Base-by-base conservation (phyloP, 2,329 filamentous ascomycete species). In the Aureobasidium sp. region DNA sequence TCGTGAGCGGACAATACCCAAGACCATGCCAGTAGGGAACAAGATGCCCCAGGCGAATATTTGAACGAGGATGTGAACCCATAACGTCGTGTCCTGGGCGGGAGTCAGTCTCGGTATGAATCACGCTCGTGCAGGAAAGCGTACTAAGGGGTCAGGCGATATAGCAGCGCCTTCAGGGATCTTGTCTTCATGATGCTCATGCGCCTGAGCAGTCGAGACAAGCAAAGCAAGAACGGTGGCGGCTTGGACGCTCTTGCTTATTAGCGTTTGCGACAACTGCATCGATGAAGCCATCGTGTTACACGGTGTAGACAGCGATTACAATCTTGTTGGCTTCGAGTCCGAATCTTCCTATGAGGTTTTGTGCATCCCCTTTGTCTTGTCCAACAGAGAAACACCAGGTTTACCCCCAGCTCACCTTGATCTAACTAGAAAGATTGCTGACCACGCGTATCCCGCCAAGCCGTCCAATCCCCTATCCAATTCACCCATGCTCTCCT, bases 21-120 rank as follows among this genome's bases (percentile, higher is more conserved):
- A 80, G 46, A 97, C 91, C 93, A 99, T 97, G 69, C 94, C 94
- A 17, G 90, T 82, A 12, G 94, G 94, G 71, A 96, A 97, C 63
- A 97, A 84, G 68, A 99, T 81, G 65, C 94, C 94, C 80, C 95
- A 97, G 63, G 91, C 86, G 63, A 94, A 71, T 73, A 87, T 88
- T 81, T 96, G 92, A 50, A 96, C 76, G 64, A 96, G 82, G 70
- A 99, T 97, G 76, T 99, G 94, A 68, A 88, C 82, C 94, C 94
- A 99, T 84, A 99, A 76, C 70, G 86, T 90, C 46, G 87, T 82
- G 74, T 97, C 94, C 80, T 84, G 68, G 8, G 2, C 5, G 26
- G 26, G n/a, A 26, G 64, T 66, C 36, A 66, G 64, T 37, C 13
- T 29, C 51, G 44, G 13, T 41, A 5, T 3, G 1, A 20, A 23